phyloP scores from a whole-genome alignment of 352 stramenopile species.

The Globisporangium megalacanthum region DNA sequence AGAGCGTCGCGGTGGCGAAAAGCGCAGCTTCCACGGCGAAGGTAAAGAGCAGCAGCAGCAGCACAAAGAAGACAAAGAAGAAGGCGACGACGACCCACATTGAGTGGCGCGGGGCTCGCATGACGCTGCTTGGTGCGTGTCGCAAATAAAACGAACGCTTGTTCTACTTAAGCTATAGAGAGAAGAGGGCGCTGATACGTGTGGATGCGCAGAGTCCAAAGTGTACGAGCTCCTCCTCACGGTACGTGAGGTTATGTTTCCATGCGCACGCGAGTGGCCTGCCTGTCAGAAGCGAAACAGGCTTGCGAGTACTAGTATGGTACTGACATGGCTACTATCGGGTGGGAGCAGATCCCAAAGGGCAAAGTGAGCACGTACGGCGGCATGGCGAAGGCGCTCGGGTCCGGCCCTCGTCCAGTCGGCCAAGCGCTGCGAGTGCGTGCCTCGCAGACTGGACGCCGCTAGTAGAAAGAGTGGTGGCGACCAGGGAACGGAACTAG shows the following conservation, averaged over 20 bases:
- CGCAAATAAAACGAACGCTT: neutral
- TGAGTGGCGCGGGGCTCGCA: conserved; percentile 61
- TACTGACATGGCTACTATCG: neutral
- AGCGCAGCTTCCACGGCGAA: conserved; percentile 1
- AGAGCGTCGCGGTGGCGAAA: conserved; percentile 1
- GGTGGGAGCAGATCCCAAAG: conserved; percentile 40
- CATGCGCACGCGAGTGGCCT: neutral
- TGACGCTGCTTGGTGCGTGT: conserved; percentile 60
- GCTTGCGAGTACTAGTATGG: neutral
- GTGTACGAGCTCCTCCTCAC: conserved; percentile 80
- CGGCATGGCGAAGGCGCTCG: conserved; percentile 47
- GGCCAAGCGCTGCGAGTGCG: conserved; percentile 73
- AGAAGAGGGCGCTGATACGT: neutral
- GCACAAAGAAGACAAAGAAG: conserved; percentile 18
- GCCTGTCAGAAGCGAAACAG: neutral
- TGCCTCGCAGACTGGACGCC: neutral
- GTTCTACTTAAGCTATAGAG: no score
- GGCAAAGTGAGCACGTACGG: conserved; percentile 83
- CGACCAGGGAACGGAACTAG: neutral
- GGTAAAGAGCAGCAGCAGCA: conserved; percentile 4
- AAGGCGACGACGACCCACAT: conserved; percentile 44
- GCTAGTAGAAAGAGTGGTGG: no score
- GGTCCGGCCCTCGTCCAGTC: conserved; percentile 64
- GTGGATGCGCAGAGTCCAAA: conserved; percentile 37
- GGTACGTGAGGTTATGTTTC: conserved; percentile 20